Evolutionary conservation across 129 eudicot genomes (phyloP).

Genomic region (Arctium lappa): DNA sequence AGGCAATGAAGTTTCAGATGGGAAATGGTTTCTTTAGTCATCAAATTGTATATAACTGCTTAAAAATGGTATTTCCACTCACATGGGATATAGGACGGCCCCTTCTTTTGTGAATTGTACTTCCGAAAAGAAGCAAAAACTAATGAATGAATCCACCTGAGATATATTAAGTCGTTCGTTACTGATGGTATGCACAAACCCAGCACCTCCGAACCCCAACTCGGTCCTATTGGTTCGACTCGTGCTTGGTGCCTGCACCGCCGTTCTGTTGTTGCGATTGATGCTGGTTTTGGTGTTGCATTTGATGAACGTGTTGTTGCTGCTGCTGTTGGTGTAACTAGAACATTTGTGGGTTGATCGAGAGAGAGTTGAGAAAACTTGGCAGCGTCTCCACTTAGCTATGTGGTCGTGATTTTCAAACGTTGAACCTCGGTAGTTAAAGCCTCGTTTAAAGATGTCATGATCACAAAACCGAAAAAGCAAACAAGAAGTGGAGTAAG

Average conservation of each 20-base stretch:
- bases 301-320: slow-evolving; percentile 47
- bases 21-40: too few species aligned
- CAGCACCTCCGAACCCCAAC: neutral
- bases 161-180: slow-evolving; percentile 15
- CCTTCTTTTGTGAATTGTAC: neutral
- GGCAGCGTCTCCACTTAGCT: slow-evolving; percentile 53
- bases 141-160: slow-evolving; percentile 40
- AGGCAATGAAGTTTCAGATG: too few species aligned
- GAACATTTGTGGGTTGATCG: slow-evolving; percentile 67
- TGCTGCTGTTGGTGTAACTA: slow-evolving; percentile 64
- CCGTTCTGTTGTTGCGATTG: slow-evolving; percentile 50
- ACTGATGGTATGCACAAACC: slow-evolving; percentile 20
- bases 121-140: slow-evolving; percentile 21
- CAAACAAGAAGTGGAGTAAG: neutral
- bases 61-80: too few species aligned
- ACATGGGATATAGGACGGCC: too few species aligned
- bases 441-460: slow-evolving; percentile 91
- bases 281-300: slow-evolving; percentile 53
- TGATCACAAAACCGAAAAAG: neutral
- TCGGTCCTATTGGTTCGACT: slow-evolving; percentile 37
- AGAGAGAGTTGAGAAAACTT: slow-evolving; percentile 66
- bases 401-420: slow-evolving; percentile 66
- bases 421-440: slow-evolving; percentile 88
- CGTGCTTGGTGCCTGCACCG: slow-evolving; percentile 43
- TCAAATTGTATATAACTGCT: too few species aligned